Percentiles rank a stretch among this genome's conserved stretches.
phyloP scores from a whole-genome alignment of 345 rosid genomes.

The Salix viminalis region DNA sequence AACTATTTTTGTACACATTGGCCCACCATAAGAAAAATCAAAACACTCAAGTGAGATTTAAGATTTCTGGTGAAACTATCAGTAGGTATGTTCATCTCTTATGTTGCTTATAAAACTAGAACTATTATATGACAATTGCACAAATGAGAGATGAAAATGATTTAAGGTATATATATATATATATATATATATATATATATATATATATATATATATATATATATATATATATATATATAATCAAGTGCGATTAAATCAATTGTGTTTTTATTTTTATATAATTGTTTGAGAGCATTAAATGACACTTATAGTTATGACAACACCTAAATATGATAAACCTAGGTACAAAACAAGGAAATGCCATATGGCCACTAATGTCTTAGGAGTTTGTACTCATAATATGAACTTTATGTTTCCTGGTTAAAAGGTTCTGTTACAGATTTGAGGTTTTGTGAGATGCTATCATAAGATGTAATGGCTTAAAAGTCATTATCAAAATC shows the following conservation, averaged over 20 bases:
- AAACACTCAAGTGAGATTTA: too few species aligned
- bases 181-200: background rate
- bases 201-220: background rate
- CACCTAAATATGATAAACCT: background rate
- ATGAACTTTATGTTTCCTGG: background rate
- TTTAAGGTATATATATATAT: background rate
- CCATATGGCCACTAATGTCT: background rate
- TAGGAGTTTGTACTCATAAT: background rate
- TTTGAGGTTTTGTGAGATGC: background rate
- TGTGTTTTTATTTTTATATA: background rate
- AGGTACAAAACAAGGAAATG: background rate
- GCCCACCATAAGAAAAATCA: too few species aligned
- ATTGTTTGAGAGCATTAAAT: conserved; percentile 13
- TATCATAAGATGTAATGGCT: background rate
- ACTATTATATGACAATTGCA: background rate
- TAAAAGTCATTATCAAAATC: background rate
- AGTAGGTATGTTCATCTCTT: too few species aligned
- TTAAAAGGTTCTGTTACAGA: background rate
- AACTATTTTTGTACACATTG: too few species aligned
- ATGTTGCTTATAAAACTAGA: background rate
- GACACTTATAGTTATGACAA: background rate
- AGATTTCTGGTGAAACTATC: too few species aligned
- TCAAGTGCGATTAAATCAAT: background rate
- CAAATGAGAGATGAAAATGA: conserved; percentile 8
- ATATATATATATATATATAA: too few species aligned